These are phyloP conservation scores for Ascoidea asiatica DNA, from an alignment of 805 yeast genomes.

Conservation along the genomic window DNA sequence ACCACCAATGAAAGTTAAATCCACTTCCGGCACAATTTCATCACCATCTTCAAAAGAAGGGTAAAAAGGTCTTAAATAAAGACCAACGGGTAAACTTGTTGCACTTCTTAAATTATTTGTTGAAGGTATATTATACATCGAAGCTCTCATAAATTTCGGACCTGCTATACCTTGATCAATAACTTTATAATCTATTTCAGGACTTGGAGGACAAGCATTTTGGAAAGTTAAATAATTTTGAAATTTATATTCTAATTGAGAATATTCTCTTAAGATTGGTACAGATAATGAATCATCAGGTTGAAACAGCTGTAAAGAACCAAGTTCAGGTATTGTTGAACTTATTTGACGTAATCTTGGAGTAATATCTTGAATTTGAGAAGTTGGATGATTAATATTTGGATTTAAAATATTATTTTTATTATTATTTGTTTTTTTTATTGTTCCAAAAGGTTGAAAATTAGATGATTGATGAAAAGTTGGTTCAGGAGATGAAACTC, in stretches of 20 bases:
- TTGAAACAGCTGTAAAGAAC: background rate
- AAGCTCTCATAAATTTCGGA: slow-evolving; percentile 63
- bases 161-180: slow-evolving; percentile 78
- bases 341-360: background rate
- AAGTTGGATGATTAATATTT: background rate
- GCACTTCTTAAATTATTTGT: slow-evolving; percentile 54
- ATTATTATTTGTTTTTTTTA: no score
- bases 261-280: slow-evolving; percentile 14
- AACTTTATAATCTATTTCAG: slow-evolving; percentile 56
- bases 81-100: slow-evolving; percentile 70
- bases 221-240: slow-evolving; percentile 55
- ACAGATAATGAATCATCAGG: background rate
- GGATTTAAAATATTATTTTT: background rate
- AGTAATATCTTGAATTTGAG: background rate
- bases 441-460: no score
- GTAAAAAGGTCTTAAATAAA: slow-evolving; percentile 79
- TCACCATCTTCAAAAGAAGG: slow-evolving; percentile 33
- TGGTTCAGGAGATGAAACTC: background rate
- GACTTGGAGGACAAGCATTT: slow-evolving; percentile 71
- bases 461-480: background rate
- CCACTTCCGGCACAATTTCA: slow-evolving; percentile 53
- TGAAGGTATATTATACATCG: slow-evolving; percentile 76
- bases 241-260: slow-evolving; percentile 22
- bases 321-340: background rate
- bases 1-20: slow-evolving; percentile 39